A percentile compares a stretch with the other conserved stretches of the same genome.
Conservation (phyloP, 192 early-diverging fungal genomes). For the Rhizophagus prolifer region DNA sequence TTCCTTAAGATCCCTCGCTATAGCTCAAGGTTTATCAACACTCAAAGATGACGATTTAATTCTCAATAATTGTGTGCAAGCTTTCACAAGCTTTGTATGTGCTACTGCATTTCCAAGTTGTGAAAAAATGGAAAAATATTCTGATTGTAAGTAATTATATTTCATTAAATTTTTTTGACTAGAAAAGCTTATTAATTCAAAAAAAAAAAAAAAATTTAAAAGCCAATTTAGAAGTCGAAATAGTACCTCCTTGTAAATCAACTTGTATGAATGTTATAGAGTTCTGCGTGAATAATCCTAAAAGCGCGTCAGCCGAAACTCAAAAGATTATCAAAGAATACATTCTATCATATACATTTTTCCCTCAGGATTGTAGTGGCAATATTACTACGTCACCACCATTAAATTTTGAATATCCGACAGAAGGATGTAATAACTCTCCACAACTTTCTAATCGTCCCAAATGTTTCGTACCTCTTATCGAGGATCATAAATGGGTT, state of each 20-base stretch:
- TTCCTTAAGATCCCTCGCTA: not conserved
- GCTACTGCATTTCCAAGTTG: conserved; percentile 1
- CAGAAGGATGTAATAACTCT: not conserved
- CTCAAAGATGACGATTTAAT: not conserved
- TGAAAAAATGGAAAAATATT: not conserved
- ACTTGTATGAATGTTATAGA: conserved; percentile 3
- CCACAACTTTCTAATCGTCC: not conserved
- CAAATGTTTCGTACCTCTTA: not conserved
- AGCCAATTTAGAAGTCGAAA: not conserved
- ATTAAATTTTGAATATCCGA: not conserved
- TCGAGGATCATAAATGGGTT: not conserved
- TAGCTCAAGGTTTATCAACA: conserved; percentile 9
- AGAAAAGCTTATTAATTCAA: not conserved
- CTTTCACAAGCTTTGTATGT: conserved; percentile 11
- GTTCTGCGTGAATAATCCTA: not conserved
- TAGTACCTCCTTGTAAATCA: not conserved
- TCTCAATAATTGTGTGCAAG: not conserved
- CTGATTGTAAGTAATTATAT: not conserved
- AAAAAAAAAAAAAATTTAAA: no score
- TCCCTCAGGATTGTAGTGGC: not conserved
- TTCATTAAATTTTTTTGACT: not conserved
- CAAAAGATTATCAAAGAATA: not conserved
- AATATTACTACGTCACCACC: not conserved
- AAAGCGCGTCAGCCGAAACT: not conserved
- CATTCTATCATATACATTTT: not conserved